Conservation (phyloP, 257 asterid species). For the Penstemon newberryi region DNA sequence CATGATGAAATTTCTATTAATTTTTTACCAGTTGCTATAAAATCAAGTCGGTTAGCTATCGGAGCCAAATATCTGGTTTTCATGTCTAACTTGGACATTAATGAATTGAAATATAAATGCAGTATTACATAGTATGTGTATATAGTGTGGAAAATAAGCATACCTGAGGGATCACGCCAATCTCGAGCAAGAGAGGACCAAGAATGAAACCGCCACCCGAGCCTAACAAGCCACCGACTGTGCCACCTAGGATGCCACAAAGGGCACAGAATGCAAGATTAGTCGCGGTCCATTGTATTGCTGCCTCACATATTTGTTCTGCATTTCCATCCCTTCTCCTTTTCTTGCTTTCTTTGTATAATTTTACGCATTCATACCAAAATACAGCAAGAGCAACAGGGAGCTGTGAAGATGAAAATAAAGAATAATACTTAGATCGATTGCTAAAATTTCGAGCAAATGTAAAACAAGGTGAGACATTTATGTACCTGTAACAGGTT, state of each 20-base stretch:
- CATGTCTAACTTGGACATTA: no score
- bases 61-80: no score
- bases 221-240: constrained; percentile 93
- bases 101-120: no score
- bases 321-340: constrained; percentile 65
- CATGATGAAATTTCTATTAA: no score
- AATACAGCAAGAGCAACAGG: constrained; percentile 74
- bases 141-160: neutral
- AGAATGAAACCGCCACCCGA: constrained; percentile 97
- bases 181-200: constrained; percentile 97
- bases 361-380: constrained; percentile 64
- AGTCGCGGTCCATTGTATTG: constrained; percentile 68
- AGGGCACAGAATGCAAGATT: constrained; percentile 81
- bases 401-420: constrained; percentile 40
- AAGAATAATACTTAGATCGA: no score
- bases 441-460: neutral
- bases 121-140: no score
- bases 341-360: constrained; percentile 87
- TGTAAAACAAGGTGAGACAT: neutral
- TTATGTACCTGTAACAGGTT: constrained; percentile 67
- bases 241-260: constrained; percentile 89
- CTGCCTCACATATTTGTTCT: constrained; percentile 81
- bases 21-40: neutral
- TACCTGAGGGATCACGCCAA: constrained; percentile 98
- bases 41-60: no score